Evolutionary conservation across 2,329 filamentous ascomycete genomes (phyloP), one percentile per base, ranked within the genome.

Genomic region (Passalora sequoiae): DNA sequence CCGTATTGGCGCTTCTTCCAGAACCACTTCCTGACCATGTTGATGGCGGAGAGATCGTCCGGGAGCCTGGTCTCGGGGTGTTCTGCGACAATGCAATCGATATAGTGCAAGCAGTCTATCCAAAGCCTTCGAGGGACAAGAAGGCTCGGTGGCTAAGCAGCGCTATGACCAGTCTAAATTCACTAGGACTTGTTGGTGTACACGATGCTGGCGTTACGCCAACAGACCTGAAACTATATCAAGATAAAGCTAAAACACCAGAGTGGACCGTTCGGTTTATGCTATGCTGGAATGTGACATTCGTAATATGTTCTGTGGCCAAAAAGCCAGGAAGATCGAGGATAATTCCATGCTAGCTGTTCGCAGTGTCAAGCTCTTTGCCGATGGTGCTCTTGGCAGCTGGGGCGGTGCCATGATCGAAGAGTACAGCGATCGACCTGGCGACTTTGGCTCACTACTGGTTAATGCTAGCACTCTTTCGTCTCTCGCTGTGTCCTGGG

Each of bases 1-100:
- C 33, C n/a, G 33, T 36, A 3, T 20, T 36, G 6, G 33, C 21
- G 8, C 33, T 36, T 15, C 33, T 36, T 12, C 33, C 33, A 7
- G 15, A 36, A n/a, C 33, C 33, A 36, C 33, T 36, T 36, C 33
- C 33, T 12, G 33, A 36, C n/a, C 33, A 36, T n/a, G 33, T 36
- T 12, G 33, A 36, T 36, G 33, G 33, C 15, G 33, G 33, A 9
- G 33, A 36, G 20, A 36, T 36, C 8, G 20, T 36, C 20, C 12
- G 20, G 8, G 4, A 36, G n/a, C 33, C 33, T 5, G 33, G 33
- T 7, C 19, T 36, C 15, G 33, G 33, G 9, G 33, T 36, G 9
- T 36, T 36, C 33, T 36, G 33, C 20, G 33, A 36, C 33, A 36
- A 36, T 36, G 33, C 33, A 3, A 36, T 36, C 19, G 33, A 36